phyloP scores from a whole-genome alignment of 2,329 filamentous ascomycete genomes.

The Diaporthe eres region DNA sequence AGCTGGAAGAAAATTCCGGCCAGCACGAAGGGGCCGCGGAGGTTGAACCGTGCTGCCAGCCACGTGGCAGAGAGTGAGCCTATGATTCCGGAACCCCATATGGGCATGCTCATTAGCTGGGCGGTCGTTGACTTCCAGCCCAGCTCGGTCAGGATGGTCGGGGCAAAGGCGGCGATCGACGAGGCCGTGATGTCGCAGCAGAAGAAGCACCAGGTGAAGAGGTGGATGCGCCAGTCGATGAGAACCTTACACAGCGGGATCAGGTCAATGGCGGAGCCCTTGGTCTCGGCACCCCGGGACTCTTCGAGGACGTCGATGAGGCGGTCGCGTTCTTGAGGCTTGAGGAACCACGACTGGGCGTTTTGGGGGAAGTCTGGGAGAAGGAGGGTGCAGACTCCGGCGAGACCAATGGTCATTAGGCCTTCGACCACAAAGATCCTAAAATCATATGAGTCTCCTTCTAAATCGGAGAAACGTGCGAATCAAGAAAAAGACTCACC shows the following conservation, averaged over 20 bases:
- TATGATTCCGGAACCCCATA: conserved; percentile 48
- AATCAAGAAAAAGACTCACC: conserved; percentile 44
- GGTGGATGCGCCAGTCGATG: conserved; percentile 49
- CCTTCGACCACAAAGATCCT: conserved; percentile 58
- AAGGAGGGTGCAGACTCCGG: conserved; percentile 44
- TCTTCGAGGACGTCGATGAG: conserved; percentile 45
- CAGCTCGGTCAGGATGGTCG: conserved; percentile 41
- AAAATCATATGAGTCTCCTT: neutral
- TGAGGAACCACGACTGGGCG: conserved; percentile 49
- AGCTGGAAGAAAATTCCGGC: conserved; percentile 46
- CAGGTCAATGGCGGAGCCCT: conserved; percentile 45
- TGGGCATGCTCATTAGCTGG: conserved; percentile 45
- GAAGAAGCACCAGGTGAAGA: conserved; percentile 50
- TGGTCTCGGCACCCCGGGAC: conserved; percentile 46
- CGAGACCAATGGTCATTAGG: conserved; percentile 45
- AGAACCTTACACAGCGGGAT: conserved; percentile 47
- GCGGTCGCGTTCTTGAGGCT: conserved; percentile 45
- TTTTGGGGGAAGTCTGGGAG: conserved; percentile 49
- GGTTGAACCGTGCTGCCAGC: conserved; percentile 44
- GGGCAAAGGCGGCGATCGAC: conserved; percentile 45
- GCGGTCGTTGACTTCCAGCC: conserved; percentile 41
- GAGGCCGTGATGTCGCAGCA: conserved; percentile 49
- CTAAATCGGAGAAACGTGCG: neutral
- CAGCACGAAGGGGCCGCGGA: conserved; percentile 47
- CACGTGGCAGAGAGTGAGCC: conserved; percentile 46